Evolutionary conservation across 2,329 filamentous ascomycete species (phyloP).

Genomic region (Capronia epimyces): DNA sequence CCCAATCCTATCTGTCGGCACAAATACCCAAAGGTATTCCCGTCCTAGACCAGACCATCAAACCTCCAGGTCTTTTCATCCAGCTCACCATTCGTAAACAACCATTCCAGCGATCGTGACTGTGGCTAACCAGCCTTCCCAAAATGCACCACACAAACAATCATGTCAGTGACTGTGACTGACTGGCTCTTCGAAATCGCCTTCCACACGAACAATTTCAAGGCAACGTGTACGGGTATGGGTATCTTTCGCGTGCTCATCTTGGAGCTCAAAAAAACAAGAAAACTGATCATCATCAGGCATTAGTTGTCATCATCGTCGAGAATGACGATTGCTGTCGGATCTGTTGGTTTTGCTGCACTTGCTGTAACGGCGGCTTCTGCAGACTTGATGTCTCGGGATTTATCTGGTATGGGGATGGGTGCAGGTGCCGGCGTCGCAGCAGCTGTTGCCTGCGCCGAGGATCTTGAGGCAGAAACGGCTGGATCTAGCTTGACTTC

Average conservation of each 20-base stretch:
- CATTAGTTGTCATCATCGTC: constrained; percentile 1
- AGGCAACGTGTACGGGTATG: not conserved
- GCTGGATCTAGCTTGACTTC: constrained; percentile 1
- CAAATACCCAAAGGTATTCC: too few relatives aligned
- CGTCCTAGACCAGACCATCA: too few relatives aligned
- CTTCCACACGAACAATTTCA: not conserved
- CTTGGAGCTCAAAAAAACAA: not conserved
- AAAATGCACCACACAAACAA: too few relatives aligned
- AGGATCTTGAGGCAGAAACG: not conserved
- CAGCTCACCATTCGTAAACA: too few relatives aligned
- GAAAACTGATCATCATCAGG: not conserved
- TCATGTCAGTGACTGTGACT: not conserved
- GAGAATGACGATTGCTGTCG: not conserved
- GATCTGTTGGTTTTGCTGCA: not conserved
- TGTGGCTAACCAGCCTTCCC: too few relatives aligned
- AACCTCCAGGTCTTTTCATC: too few relatives aligned
- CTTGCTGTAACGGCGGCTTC: not conserved
- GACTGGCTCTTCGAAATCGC: not conserved
- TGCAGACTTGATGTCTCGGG: not conserved
- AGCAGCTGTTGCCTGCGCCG: not conserved
- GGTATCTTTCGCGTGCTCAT: not conserved
- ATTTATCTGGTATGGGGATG: not conserved
- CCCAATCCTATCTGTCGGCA: too few relatives aligned
- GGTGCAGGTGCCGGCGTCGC: not conserved
- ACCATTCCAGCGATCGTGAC: too few relatives aligned